Base-by-base conservation (phyloP, 2,329 filamentous ascomycete genomes). In the Colletotrichum abscissum region DNA sequence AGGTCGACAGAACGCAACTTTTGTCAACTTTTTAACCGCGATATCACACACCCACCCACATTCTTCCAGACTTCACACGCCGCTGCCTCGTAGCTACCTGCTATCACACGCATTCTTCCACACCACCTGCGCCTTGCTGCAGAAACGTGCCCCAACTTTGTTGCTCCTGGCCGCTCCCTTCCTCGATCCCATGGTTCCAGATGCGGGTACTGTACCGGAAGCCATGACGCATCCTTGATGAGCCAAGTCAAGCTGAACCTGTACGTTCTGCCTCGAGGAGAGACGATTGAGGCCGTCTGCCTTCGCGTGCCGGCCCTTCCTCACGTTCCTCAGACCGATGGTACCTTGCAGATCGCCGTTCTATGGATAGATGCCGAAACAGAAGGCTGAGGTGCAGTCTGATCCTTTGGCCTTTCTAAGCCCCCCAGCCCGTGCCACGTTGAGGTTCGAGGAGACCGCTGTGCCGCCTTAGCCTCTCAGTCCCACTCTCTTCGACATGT, bases 261-360 rank as follows among this genome's bases (percentile, higher is more conserved):
- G 60, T 49, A 49, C 42, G 42, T 33, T 33, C 52, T 70, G 56
- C 62, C 54, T 26, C 46, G 28, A 64, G 33, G 22, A 22, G 46
- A 62, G 42, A 49, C 22, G 4, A 52, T 8, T 28, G 26, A 66
- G 26, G 30, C 62, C 60, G 60, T 42, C 60, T 67, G 59, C 46
- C 33, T 14, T 65, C 30, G 63, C 70, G 56, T 57, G 57, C 42
- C 59, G 66, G 59, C 42, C 66, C 70, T 73, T 57, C 60, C 70
- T 70, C 60, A 49, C 56, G 67, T 46, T 55, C 33, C 49, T 58
- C 38, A 19, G 28, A 6, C 19, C 67, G 67, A 73, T 57, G 55
- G 70, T 73, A 62, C 70, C 70, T 67, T 73, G 70, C 70, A 73
- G 70, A 73, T 73, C 60, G 54, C 33, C 58, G 26, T 73, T 62